Evolutionary conservation across 306 rosid species (phyloP).

Genomic region (Gastrolobium villosum): DNA sequence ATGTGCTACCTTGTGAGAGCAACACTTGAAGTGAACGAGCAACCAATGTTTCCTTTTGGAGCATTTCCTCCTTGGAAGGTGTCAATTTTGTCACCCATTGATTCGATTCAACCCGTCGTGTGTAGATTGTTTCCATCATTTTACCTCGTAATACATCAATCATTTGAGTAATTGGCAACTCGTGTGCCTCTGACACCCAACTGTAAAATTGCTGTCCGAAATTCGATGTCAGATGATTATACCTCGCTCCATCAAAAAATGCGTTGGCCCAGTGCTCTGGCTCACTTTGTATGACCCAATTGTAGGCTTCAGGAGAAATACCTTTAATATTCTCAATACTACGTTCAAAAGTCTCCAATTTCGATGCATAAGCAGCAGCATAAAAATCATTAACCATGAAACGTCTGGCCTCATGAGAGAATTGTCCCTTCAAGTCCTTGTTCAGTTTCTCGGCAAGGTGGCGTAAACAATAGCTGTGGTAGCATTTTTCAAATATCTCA

Average conservation of each 20-base stretch:
- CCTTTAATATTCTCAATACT: constrained; percentile 81
- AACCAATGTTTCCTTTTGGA: constrained; percentile 67
- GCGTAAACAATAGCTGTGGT: constrained; percentile 85
- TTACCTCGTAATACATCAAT: constrained; percentile 83
- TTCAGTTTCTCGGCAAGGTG: constrained; percentile 91
- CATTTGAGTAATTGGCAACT: constrained; percentile 96
- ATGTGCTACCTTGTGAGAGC: constrained; percentile 64
- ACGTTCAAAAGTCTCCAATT: constrained; percentile 70
- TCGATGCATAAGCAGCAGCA: constrained; percentile 87
- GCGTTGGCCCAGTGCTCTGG: constrained; percentile 96
- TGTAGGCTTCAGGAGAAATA: constrained; percentile 90
- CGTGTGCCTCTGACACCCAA: constrained; percentile 95
- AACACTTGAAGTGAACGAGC: constrained; percentile 76
- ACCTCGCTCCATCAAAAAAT: constrained; percentile 82
- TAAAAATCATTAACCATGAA: constrained; percentile 91
- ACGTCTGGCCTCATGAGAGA: constrained; percentile 97
- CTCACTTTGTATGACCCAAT: constrained; percentile 87
- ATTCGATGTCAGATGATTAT: constrained; percentile 77
- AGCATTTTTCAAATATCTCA: constrained; percentile 79
- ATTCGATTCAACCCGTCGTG: constrained; percentile 69
- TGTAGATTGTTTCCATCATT: constrained; percentile 83
- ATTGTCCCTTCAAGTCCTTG: constrained; percentile 94
- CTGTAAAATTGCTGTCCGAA: constrained; percentile 88
- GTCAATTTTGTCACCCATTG: constrained; percentile 88
- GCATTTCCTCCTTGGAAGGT: constrained; percentile 81